phyloP scores from a whole-genome alignment of 2,329 filamentous ascomycete genomes.

The Chaetomiaceae sp. region DNA sequence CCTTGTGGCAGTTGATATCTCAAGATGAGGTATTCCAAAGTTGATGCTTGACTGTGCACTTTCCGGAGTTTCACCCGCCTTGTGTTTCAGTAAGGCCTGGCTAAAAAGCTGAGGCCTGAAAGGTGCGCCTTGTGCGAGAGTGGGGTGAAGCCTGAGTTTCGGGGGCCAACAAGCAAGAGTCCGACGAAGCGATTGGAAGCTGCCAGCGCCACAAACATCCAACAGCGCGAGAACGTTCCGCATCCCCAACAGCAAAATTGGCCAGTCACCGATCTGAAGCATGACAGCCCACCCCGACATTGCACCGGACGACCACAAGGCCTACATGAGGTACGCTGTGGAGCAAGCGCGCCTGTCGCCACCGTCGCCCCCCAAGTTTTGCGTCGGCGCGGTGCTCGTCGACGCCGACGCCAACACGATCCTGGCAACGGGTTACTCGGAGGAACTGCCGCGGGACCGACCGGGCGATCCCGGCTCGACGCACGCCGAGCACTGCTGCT shows the following conservation, averaged over 20 bases:
- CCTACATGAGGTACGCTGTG: conserved; percentile 35
- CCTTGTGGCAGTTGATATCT: too few relatives aligned
- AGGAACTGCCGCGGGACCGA: conserved; percentile 33
- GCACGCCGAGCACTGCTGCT: conserved; percentile 39
- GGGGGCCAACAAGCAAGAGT: too few relatives aligned
- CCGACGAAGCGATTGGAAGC: too few relatives aligned
- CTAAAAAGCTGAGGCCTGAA: too few relatives aligned
- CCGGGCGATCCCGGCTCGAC: conserved; percentile 34
- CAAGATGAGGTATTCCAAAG: too few relatives aligned
- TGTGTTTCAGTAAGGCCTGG: too few relatives aligned
- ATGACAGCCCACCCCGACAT: background rate
- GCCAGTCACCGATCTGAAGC: too few relatives aligned
- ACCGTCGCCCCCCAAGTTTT: conserved; percentile 34
- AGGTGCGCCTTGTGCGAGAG: too few relatives aligned
- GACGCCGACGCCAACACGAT: conserved; percentile 32
- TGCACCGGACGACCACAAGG: conserved; percentile 28
- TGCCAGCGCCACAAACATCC: too few relatives aligned
- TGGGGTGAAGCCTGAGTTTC: too few relatives aligned
- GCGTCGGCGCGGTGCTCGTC: conserved; percentile 37
- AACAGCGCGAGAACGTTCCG: background rate
- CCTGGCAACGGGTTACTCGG: conserved; percentile 38
- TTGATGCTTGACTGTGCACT: too few relatives aligned
- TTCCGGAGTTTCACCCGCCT: too few relatives aligned
- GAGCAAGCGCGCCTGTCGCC: conserved; percentile 32
- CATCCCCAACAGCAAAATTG: background rate